These are phyloP conservation scores for Fusarium incarnatum DNA, from an alignment of 2,329 filamentous ascomycete genomes.

Conservation along the genomic window DNA sequence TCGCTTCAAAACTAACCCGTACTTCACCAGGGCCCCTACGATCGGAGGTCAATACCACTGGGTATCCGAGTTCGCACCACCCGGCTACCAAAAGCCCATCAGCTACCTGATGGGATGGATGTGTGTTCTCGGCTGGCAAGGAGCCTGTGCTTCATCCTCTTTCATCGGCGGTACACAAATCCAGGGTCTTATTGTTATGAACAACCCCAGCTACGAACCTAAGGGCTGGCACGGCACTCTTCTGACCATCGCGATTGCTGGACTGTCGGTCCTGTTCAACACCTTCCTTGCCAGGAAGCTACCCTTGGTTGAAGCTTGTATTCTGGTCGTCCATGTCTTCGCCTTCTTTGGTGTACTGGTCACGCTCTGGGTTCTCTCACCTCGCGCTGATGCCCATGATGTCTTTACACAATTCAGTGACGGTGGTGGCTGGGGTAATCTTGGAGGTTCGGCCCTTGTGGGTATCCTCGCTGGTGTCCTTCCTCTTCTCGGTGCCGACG, in stretches of 20 bases:
- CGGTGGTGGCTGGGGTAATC: conserved; percentile 34
- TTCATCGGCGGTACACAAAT: conserved; percentile 59
- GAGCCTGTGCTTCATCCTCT: conserved; percentile 53
- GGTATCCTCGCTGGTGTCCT: conserved; percentile 38
- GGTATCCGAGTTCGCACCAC: conserved; percentile 66
- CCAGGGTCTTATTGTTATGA: conserved; percentile 57
- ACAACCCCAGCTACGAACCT: conserved; percentile 26
- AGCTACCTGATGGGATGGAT: conserved; percentile 65
- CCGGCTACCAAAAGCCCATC: conserved; percentile 61
- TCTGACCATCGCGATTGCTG: conserved; percentile 27
- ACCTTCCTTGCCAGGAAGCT: conserved; percentile 35
- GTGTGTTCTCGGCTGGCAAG: conserved; percentile 59
- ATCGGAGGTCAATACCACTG: conserved; percentile 69
- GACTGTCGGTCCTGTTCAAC: conserved; percentile 35
- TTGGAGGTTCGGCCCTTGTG: conserved; percentile 36
- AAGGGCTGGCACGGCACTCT: conserved; percentile 41
- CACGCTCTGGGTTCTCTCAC: conserved; percentile 41
- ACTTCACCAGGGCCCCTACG: conserved; percentile 57
- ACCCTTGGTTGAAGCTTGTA: conserved; percentile 22
- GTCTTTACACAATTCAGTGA: conserved; percentile 41
- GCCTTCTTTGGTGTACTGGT: conserved; percentile 40
- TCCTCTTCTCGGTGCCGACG: conserved; percentile 38
- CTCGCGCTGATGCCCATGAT: conserved; percentile 20
- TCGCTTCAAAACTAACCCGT: not conserved
- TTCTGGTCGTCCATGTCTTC: conserved; percentile 40